Evolutionary conservation across 2,329 filamentous ascomycete species (phyloP).

Genomic region (Neofusicoccum kwambonambiense): DNA sequence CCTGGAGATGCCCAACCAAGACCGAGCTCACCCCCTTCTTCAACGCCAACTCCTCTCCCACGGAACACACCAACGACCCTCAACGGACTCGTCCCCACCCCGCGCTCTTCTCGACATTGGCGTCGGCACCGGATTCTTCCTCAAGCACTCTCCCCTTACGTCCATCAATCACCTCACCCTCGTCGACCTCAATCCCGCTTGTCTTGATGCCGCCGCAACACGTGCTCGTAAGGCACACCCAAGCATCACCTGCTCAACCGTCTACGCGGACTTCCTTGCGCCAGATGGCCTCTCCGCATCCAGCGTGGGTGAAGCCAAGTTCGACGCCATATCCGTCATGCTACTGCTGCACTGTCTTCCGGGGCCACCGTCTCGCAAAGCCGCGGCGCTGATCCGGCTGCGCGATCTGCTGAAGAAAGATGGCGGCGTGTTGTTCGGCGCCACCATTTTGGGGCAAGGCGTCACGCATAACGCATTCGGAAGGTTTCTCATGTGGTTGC

Average conservation of each 20-base stretch:
- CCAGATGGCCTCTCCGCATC: neutral
- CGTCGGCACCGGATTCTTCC: constrained; percentile 32
- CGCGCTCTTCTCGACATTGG: constrained; percentile 31
- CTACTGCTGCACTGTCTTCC: constrained; percentile 26
- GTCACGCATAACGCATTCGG: constrained; percentile 28
- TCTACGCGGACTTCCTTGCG: neutral
- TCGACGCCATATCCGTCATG: constrained; percentile 41
- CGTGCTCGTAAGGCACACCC: constrained; percentile 20
- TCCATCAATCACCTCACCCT: constrained; percentile 23
- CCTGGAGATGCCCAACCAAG: constrained; percentile 29
- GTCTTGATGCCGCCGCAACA: constrained; percentile 35
- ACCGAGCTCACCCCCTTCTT: constrained; percentile 27
- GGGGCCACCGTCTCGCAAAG: constrained; percentile 27
- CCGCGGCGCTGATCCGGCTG: neutral
- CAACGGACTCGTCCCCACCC: neutral
- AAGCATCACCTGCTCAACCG: constrained; percentile 22
- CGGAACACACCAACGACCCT: neutral
- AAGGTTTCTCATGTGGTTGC: constrained; percentile 29
- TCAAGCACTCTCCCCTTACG: constrained; percentile 19
- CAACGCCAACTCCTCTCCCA: neutral
- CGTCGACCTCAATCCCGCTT: constrained; percentile 28
- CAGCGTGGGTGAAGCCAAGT: constrained; percentile 22
- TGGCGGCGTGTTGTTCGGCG: constrained; percentile 39
- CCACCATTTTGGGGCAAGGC: constrained; percentile 37
- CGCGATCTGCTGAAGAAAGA: constrained; percentile 14